Evolutionary conservation across 345 rosid species (phyloP).

Genomic region (Triadica sebifera): DNA sequence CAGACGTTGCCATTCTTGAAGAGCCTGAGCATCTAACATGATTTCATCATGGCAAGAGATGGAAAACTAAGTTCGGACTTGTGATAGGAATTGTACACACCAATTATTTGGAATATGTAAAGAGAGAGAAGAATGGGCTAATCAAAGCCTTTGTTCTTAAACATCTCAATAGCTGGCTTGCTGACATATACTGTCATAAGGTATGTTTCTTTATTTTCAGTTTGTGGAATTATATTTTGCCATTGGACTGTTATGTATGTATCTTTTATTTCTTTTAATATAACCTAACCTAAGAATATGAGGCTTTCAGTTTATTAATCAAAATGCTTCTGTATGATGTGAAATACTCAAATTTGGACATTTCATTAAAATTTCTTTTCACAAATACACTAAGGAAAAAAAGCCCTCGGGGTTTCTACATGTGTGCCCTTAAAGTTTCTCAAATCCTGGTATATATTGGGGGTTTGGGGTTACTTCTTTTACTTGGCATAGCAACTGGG

Average conservation of each 20-base stretch:
- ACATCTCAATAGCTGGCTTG: constrained; percentile 71
- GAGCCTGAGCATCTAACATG: constrained; percentile 99
- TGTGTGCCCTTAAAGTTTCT: no score
- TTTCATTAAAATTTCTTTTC: neutral
- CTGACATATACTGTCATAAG: constrained; percentile 88
- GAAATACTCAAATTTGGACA: neutral
- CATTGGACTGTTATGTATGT: neutral
- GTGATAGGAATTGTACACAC: constrained; percentile 86
- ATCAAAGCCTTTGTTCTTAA: constrained; percentile 65
- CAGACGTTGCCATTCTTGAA: constrained; percentile 91
- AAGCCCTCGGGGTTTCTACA: no score
- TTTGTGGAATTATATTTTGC: neutral
- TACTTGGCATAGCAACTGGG: no score
- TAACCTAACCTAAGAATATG: neutral
- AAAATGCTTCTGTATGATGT: neutral
- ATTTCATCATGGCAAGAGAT: constrained; percentile 95
- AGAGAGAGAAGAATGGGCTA: constrained; percentile 76
- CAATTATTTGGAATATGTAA: constrained; percentile 87
- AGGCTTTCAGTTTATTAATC: neutral
- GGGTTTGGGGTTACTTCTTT: no score
- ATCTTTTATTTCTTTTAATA: neutral
- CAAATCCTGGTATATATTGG: no score
- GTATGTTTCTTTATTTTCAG: constrained; percentile 33
- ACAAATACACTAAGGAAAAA: neutral
- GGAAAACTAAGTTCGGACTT: constrained; percentile 76